Evolutionary conservation across 495 filamentous ascomycete species (phyloP).

Genomic region (Penicillium antarcticum): DNA sequence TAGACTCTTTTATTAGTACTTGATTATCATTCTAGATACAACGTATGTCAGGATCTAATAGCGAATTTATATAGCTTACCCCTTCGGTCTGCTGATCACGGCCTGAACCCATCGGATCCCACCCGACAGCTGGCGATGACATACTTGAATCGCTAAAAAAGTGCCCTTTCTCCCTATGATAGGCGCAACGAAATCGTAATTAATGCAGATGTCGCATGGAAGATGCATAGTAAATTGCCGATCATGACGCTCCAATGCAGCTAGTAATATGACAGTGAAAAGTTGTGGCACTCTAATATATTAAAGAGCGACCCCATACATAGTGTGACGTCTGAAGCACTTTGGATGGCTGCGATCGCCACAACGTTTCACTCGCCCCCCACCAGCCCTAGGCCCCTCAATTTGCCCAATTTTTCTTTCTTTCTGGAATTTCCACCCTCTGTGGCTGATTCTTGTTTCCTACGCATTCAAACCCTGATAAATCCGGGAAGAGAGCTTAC

Average conservation of each 20-base stretch:
- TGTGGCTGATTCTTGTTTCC: neutral
- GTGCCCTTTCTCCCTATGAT: neutral
- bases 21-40: too few relatives aligned
- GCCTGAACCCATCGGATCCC: neutral
- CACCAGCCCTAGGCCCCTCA: conserved; percentile 2
- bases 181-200: neutral
- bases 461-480: neutral
- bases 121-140: conserved; percentile 4
- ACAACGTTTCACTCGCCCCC: conserved; percentile 5
- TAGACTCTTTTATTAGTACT: too few relatives aligned
- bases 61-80: too few relatives aligned
- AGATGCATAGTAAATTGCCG: conserved; percentile 1
- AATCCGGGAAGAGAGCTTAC: too few relatives aligned
- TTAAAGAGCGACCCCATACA: neutral
- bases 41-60: neutral
- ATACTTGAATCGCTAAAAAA: neutral
- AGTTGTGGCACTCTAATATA: conserved; percentile 2
- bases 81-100: neutral
- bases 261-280: conserved; percentile 5
- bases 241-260: neutral
- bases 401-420: neutral
- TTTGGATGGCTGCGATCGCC: conserved; percentile 3
- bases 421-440: conserved; percentile 1
- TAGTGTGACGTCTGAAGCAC: conserved; percentile 3
- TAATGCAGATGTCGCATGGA: conserved; percentile 1